Base-by-base conservation (phyloP, 352 stramenopile species). In the Globisporangium spiculum region DNA sequence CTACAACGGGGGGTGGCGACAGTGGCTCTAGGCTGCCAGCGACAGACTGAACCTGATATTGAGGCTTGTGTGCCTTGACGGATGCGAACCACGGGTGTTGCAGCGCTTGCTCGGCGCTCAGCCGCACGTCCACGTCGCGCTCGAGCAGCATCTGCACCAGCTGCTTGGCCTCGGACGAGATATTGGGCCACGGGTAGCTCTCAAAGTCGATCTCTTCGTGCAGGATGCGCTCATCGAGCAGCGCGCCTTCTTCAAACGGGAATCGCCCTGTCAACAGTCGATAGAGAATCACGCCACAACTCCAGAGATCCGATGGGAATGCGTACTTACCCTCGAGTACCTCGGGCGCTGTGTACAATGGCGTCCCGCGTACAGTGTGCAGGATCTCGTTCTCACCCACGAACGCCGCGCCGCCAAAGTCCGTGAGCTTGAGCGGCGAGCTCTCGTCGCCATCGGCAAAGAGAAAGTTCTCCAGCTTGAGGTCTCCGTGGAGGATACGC, bases 391-490 rank as follows among this genome's bases (percentile, higher is more conserved):
- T 67, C 20, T 85, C 72, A 14, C 48, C 20, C 1, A 93, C 56
- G 59, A 92, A 93, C 9, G 79, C 74, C 16, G 85, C 83, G 52
- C 85, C 83, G 44, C 85, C 85, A 70, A 93, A 93, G 71, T 93
- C 85, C 12, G 83, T 93, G 26, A 93, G 70, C 65, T 93, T 93
- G 55, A 93, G 76, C 16, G 84, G 83, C 54, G 83, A 91, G 24
- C 77, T 75, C 9, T 86, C 74, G 22, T 80, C 76, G 3, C 52
- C 54, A 63, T 92, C 85, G 8, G 83, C 85, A 64, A 92, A 92
- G 24, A 93, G 55, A 32, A 93, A 93, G 69, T 93, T 93, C 68
- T 92, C 85, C 41, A 93, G 83, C 64, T 93, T 93, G 38, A 93
- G 71, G 54, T 93, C 85, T 66, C 83, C 71, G 59, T 92, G 85